Conservation (phyloP, 1,284 basidiomycete species). For the Ustilago nuda region DNA sequence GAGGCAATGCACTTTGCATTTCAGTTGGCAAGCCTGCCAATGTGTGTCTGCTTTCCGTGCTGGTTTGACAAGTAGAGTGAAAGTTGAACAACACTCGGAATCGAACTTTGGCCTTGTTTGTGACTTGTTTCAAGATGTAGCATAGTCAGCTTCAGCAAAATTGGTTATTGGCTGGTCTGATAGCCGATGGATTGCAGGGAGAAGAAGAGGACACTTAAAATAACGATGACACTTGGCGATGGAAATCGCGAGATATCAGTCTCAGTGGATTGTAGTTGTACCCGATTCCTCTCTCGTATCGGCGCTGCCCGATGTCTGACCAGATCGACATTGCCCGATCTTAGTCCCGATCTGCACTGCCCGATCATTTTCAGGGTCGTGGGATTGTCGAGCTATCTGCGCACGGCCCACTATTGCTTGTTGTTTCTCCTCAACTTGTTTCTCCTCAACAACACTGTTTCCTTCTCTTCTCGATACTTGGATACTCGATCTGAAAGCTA, state of each 20-base stretch:
- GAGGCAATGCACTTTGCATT: conserved; percentile 2
- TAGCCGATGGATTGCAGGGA: conserved; percentile 5
- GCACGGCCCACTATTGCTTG: conserved; percentile 1
- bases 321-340: no score
- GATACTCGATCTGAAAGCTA: neutral
- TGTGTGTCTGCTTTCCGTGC: neutral
- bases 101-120: neutral
- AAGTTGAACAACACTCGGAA: neutral
- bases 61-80: neutral
- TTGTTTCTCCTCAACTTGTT: neutral
- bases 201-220: neutral
- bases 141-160: neutral
- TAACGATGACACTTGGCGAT: no score
- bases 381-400: neutral
- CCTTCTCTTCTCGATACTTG: neutral
- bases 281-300: no score
- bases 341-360: no score
- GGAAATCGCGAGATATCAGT: no score
- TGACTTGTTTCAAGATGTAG: neutral
- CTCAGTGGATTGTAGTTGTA: no score
- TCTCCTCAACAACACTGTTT: neutral
- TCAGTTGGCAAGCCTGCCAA: neutral
- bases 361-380: no score
- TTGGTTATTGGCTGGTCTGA: neutral
- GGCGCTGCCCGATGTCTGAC: no score